phyloP scores from a whole-genome alignment of 768 basidiomycete species.

The Panellus pusillus region DNA sequence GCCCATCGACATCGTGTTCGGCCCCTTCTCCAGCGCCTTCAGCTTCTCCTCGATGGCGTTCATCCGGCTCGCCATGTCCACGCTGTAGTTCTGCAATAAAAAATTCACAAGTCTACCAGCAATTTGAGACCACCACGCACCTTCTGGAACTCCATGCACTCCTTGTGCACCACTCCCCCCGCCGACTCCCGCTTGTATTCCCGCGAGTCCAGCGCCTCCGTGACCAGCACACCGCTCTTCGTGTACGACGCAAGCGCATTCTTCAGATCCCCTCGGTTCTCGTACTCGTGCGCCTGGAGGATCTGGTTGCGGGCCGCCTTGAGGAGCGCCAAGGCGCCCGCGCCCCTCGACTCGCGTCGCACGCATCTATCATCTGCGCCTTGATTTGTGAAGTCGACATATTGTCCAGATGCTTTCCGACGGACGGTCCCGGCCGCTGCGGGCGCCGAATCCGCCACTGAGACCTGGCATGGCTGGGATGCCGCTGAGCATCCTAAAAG shows the following conservation, averaged over 20 bases:
- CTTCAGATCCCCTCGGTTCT: slow-evolving; percentile 59
- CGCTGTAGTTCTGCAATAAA: slow-evolving; percentile 33
- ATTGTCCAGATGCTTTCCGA: slow-evolving; percentile 29
- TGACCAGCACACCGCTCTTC: slow-evolving; percentile 58
- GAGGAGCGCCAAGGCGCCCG: slow-evolving; percentile 61
- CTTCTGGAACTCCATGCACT: slow-evolving; percentile 64
- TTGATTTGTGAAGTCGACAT: slow-evolving; percentile 46
- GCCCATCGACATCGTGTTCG: slow-evolving; percentile 50
- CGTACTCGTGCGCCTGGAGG: slow-evolving; percentile 48
- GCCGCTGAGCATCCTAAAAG: slow-evolving; percentile 19
- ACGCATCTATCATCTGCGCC: slow-evolving; percentile 47
- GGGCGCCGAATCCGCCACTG: slow-evolving; percentile 29
- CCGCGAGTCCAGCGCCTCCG: slow-evolving; percentile 57
- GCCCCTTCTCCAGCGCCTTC: slow-evolving; percentile 44
- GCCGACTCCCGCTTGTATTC: slow-evolving; percentile 58
- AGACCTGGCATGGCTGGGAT: slow-evolving; percentile 30
- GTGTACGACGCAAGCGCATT: slow-evolving; percentile 60
- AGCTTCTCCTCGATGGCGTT: slow-evolving; percentile 47
- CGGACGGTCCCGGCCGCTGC: slow-evolving; percentile 15
- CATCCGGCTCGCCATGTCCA: slow-evolving; percentile 39
- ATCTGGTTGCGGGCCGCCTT: slow-evolving; percentile 61
- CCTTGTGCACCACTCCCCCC: slow-evolving; percentile 58
- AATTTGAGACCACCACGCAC: slow-evolving; percentile 40
- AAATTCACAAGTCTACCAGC: slow-evolving; percentile 6
- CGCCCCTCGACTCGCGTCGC: slow-evolving; percentile 53